Base-by-base conservation (phyloP, 129 eudicot genomes). In the Chrysanthemum lavandulifolium region DNA sequence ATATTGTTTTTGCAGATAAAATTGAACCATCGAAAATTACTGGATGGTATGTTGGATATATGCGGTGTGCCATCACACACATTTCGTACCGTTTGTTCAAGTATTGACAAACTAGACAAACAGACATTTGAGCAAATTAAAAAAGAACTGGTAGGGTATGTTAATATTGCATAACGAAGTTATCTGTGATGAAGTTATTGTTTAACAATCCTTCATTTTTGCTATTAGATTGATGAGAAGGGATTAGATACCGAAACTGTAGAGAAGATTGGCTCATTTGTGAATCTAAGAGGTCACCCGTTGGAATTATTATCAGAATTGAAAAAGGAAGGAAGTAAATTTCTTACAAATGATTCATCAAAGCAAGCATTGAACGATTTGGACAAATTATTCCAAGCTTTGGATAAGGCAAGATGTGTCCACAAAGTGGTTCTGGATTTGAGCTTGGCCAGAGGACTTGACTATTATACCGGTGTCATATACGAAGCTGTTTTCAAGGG, bases 381-480 rank as follows among this genome's bases (percentile, higher is more conserved):
- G 68, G 91, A 89, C 78, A 85, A 87, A 59, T 78, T 92, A 58
- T 92, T 92, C 73, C 79, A 89, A 68, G 89, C 95, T 19, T 76
- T 92, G 73, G 88, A 83, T 76, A 80, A 71, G 69, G 65, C 88
- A 31, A 86, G 77, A 64, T 85, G 96, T 47, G 73, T 86, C 2
- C 82, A 80, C 77, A 92, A 79, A 85, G 84, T 92, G 55, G 86
- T 87, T 68, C 87, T 60, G 90, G 87, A 94, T 82, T 70, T 92
- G 76, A 92, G 98, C 77, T 87, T 92, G 71, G 98, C 98, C 40
- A 87, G 98, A 85, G 98, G 98, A 11, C 87, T 92, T 27, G 98
- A 92, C 78, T 92, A 92, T 75, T 92, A 92, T 73, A 92, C 95
- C 13, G 98, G 98, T 16, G 98, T 92, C 73, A 87, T 92, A 82